phyloP scores from a whole-genome alignment of 768 basidiomycete species.

The Clitopilus hobsonii region DNA sequence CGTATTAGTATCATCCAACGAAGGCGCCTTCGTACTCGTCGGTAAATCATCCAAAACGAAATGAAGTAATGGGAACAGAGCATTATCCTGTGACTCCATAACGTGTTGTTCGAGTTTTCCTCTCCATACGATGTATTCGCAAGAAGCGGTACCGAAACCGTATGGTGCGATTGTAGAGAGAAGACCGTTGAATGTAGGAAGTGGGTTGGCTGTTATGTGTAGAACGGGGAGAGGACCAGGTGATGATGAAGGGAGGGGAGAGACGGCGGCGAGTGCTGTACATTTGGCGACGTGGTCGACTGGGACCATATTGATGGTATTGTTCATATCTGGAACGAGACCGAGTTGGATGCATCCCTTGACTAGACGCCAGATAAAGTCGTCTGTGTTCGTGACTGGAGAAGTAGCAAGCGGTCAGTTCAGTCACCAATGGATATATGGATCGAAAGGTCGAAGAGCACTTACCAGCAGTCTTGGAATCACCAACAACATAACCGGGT shows the following conservation, averaged over 20 bases:
- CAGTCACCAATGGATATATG: no score
- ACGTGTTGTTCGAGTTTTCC: conserved; percentile 92
- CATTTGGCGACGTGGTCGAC: conserved; percentile 93
- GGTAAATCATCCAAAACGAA: conserved; percentile 97
- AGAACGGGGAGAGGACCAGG: conserved; percentile 51
- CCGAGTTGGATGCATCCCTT: conserved; percentile 99
- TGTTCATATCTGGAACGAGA: conserved; percentile 94
- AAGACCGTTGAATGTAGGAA: conserved; percentile 86
- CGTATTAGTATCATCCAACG: conserved; percentile 85
- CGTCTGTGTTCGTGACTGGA: conserved; percentile 95
- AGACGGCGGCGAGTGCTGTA: conserved; percentile 66
- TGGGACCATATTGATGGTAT: conserved; percentile 97
- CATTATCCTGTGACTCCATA: conserved; percentile 92
- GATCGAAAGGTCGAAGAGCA: neutral
- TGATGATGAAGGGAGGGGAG: conserved; percentile 35
- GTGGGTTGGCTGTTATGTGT: conserved; percentile 83
- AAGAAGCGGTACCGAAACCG: conserved; percentile 73
- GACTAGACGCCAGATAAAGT: conserved; percentile 97
- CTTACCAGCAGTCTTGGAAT: conserved; percentile 82
- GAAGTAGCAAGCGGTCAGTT: conserved; percentile 1
- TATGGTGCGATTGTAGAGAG: conserved; percentile 69
- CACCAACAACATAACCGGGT: conserved; percentile 95
- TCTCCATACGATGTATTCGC: conserved; percentile 92
- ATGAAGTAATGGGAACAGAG: conserved; percentile 93
- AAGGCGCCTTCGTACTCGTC: conserved; percentile 91